Base-by-base conservation (phyloP, 2,329 filamentous ascomycete genomes). In the Lomentospora prolificans region DNA sequence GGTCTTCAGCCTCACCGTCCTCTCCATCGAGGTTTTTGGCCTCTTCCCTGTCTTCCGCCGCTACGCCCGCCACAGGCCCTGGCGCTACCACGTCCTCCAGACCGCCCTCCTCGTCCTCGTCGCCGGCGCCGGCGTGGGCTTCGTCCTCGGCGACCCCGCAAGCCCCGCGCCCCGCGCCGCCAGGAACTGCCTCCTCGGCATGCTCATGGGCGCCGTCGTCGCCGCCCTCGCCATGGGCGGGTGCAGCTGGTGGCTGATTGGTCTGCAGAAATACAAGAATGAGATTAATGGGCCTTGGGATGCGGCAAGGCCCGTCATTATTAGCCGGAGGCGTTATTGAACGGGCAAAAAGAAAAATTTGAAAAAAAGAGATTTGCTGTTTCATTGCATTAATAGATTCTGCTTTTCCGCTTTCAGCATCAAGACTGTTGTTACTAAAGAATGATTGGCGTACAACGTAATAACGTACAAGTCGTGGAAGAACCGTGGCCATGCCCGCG, bases 241-340 rank as follows among this genome's bases (percentile, higher is more conserved):
- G 10, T 96, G 91, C 68, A 95, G 90, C 67, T 97, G 91, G 92
- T 97, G 94, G 91, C 73, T 99, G 60, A 97, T 99, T 65, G 89
- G 90, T 7, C 70, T 99, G 69, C 94, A 99, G 72, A 92, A 95
- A 73, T 99, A 97, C 72, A 99, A 99, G 76, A 97, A 97, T 68
- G 94, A 97, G 72, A 96, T 99, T 62, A 89, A 91, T 65, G 94
- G 94, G 46, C 94, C 94, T 1, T 99, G 94, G 94, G 94, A 99
- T 72, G 91, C 92, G 19, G 94, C 94, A 5, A 80, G 91, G 66
- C 94, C 94, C 8, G 82, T 94, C 56, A 91, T 94, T 60, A 83
- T 90, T 65, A 85, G 85, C 64, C 75, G 83, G 57, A 75, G 77
- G 60, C 72, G 77, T 55, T 82, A 36, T n/a, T 51, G 46, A 27